Percentiles rank a stretch among this genome's conserved stretches.
Conservation (phyloP, 495 filamentous ascomycete species). For the Talaromyces adpressus region DNA sequence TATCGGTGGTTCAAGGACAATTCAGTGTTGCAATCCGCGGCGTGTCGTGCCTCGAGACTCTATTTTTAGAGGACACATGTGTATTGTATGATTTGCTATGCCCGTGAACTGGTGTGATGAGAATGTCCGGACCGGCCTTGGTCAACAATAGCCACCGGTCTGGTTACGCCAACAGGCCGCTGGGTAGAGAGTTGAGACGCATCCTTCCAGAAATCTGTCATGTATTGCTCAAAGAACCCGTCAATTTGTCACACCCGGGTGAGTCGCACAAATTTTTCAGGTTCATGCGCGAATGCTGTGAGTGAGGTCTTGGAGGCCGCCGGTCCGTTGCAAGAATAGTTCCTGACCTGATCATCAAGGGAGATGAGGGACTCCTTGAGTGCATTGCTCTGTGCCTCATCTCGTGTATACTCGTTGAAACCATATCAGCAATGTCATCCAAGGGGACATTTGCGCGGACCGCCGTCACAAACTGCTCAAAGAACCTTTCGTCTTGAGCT, state of each 20-base stretch:
- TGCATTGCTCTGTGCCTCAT: background rate
- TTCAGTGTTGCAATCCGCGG: background rate
- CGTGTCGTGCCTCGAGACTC: background rate
- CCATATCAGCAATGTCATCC: slow-evolving; percentile 17
- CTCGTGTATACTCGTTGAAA: slow-evolving; percentile 15
- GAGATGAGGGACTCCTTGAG: background rate
- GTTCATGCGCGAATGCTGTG: background rate
- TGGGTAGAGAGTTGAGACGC: background rate
- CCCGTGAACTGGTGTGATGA: background rate
- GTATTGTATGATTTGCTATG: background rate
- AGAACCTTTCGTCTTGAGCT: slow-evolving; percentile 15
- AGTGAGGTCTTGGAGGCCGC: background rate
- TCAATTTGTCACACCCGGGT: background rate
- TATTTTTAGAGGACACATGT: background rate
- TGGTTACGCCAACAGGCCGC: background rate
- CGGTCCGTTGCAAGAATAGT: background rate
- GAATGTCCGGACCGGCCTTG: background rate
- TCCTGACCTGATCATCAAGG: background rate
- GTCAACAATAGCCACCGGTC: background rate
- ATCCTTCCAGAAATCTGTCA: background rate
- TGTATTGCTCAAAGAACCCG: background rate
- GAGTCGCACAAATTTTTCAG: background rate
- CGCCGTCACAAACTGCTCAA: slow-evolving; percentile 19
- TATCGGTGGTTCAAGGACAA: background rate
- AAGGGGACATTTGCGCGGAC: slow-evolving; percentile 21